phyloP scores from a whole-genome alignment of 306 rosid genomes.

The Dryas drummondii region DNA sequence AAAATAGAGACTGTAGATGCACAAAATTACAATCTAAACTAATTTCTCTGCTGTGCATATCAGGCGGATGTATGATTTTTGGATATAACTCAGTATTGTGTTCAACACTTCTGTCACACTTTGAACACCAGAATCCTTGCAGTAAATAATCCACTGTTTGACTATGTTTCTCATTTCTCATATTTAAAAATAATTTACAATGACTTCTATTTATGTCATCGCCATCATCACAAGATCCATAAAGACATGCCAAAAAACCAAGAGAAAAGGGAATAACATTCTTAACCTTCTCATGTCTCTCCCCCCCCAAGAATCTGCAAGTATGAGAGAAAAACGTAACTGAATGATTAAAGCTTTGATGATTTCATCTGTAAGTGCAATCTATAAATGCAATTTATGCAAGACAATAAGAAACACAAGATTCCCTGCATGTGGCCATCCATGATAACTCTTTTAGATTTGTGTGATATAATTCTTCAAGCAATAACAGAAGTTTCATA shows the following conservation, averaged over 20 bases:
- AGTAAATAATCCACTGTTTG: conserved; percentile 55
- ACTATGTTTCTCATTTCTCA: conserved; percentile 40
- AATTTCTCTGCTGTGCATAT: conserved; percentile 34
- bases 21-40: conserved; percentile 47
- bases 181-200: conserved; percentile 55
- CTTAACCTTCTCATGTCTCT: conserved; percentile 53
- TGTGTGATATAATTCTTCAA: conserved; percentile 8
- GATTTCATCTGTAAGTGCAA: background rate
- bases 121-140: conserved; percentile 87
- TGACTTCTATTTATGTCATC: conserved; percentile 34
- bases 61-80: conserved; percentile 36
- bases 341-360: conserved; percentile 11
- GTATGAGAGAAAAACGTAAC: conserved; percentile 29
- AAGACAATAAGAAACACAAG: background rate
- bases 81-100: conserved; percentile 35
- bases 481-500: conserved; percentile 7
- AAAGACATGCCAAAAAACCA: conserved; percentile 86
- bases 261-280: conserved; percentile 63
- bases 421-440: background rate
- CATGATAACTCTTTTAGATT: background rate
- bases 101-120: conserved; percentile 56
- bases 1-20: conserved; percentile 58
- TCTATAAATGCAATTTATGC: background rate
- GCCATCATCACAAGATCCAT: conserved; percentile 59
- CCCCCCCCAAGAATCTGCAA: conserved; percentile 55